Conservation (phyloP, 441 rosid genomes). For the Melastoma candidum region DNA sequence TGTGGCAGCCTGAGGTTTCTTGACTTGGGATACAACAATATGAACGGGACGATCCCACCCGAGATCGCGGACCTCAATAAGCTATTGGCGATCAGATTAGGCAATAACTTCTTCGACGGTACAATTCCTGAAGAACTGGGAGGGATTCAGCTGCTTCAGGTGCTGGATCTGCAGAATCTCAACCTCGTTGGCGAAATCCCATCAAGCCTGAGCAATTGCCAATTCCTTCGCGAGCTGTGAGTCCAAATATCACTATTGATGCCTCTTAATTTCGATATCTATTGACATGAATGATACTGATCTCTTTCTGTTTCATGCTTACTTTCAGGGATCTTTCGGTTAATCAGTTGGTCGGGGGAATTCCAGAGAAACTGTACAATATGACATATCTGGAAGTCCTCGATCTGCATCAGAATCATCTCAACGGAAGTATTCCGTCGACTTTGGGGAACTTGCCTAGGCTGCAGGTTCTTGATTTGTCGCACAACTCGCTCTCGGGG, state of each 20-base stretch:
- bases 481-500: conserved; percentile 60
- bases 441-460: conserved; percentile 50
- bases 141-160: conserved; percentile 50
- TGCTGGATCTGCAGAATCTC: conserved; percentile 77
- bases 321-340: conserved; percentile 78
- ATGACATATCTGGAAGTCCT: conserved; percentile 63
- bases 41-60: conserved; percentile 57
- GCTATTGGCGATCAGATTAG: conserved; percentile 62
- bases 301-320: background rate
- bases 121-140: conserved; percentile 51
- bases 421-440: conserved; percentile 65
- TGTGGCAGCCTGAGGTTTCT: conserved; percentile 68
- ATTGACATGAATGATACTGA: background rate
- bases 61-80: conserved; percentile 35
- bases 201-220: conserved; percentile 52
- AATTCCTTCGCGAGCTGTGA: conserved; percentile 70
- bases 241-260: conserved; percentile 22
- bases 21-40: conserved; percentile 64
- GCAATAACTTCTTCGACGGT: conserved; percentile 57
- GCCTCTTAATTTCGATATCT: too few species aligned
- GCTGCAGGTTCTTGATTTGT: conserved; percentile 54
- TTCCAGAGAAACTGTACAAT: conserved; percentile 53
- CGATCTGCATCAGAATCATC: conserved; percentile 53
- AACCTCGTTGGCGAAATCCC: conserved; percentile 59
- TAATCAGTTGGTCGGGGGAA: conserved; percentile 57